Evolutionary conservation across 148 eudicot species (phyloP).

Genomic region (Rhododendron ferrugineum): DNA sequence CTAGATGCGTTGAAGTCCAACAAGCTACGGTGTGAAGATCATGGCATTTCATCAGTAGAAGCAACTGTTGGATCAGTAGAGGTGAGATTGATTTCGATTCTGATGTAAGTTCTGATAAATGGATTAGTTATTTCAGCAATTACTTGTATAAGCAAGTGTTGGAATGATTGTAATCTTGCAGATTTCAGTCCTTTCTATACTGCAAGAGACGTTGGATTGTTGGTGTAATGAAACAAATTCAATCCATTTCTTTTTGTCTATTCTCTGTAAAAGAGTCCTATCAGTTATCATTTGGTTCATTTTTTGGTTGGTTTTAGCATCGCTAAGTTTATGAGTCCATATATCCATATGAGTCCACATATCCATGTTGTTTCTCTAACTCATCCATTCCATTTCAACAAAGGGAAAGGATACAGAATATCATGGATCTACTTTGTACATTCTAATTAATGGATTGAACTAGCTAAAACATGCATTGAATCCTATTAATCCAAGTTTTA

Average conservation of each 20-base stretch:
- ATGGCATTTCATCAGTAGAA: slow-evolving; percentile 24
- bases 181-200: not conserved
- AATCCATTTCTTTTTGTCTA: not conserved
- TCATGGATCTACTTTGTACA: not conserved
- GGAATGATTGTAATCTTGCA: not conserved
- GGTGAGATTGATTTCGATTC: slow-evolving; percentile 29
- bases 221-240: not conserved
- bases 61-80: slow-evolving; percentile 24
- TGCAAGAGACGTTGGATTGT: not conserved
- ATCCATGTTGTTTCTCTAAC: not conserved
- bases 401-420: not conserved
- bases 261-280: not conserved
- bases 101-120: not conserved
- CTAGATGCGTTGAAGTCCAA: slow-evolving; percentile 26
- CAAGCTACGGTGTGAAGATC: slow-evolving; percentile 13
- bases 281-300: not conserved
- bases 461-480: not conserved
- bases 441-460: not conserved
- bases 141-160: not conserved
- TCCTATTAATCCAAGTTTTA: not conserved
- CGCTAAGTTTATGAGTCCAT: not conserved
- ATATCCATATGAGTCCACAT: not conserved
- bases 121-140: not conserved
- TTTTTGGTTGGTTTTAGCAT: not conserved
- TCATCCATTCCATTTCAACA: not conserved